Percentiles rank a stretch among this genome's conserved stretches.
Evolutionary conservation across 371 early-diverging fungal genomes (phyloP).

Genomic region (Mortierella sp.): DNA sequence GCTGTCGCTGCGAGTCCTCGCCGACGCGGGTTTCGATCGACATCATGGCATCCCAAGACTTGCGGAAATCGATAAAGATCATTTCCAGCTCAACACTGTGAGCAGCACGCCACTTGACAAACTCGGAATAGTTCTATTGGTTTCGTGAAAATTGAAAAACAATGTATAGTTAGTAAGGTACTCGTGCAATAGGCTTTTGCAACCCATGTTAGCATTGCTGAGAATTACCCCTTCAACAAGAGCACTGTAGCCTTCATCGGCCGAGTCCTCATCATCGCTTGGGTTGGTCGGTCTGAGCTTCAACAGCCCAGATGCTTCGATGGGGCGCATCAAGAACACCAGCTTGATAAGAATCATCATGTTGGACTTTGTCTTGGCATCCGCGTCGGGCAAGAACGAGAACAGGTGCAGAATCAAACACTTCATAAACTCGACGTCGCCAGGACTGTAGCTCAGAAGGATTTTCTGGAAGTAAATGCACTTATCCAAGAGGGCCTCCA

Average conservation of each 20-base stretch:
- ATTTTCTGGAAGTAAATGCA: conserved; percentile 80
- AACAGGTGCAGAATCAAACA: conserved; percentile 78
- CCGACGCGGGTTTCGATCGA: conserved; percentile 66
- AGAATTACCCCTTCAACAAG: conserved; percentile 72
- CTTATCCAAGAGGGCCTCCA: conserved; percentile 70
- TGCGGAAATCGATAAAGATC: conserved; percentile 65
- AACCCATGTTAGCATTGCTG: conserved; percentile 43
- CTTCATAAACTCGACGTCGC: conserved; percentile 75
- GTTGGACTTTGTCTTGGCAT: conserved; percentile 62
- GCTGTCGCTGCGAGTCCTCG: conserved; percentile 67
- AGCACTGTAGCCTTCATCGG: conserved; percentile 66
- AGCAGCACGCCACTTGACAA: conserved; percentile 43
- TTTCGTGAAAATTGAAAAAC: background rate
- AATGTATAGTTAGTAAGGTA: background rate
- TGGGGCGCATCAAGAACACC: conserved; percentile 49
- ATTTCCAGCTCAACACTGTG: conserved; percentile 34
- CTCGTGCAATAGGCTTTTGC: no score
- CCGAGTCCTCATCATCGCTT: conserved; percentile 53
- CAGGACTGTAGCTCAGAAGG: conserved; percentile 68
- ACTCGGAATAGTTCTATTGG: conserved; percentile 46
- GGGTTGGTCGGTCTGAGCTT: conserved; percentile 52
- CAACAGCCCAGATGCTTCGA: conserved; percentile 32
- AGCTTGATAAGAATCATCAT: conserved; percentile 61
- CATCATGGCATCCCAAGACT: conserved; percentile 75
- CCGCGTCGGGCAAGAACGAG: conserved; percentile 64